Evolutionary conservation across 805 yeast species (phyloP).

Genomic region (Barnettozyma wickerhamii): DNA sequence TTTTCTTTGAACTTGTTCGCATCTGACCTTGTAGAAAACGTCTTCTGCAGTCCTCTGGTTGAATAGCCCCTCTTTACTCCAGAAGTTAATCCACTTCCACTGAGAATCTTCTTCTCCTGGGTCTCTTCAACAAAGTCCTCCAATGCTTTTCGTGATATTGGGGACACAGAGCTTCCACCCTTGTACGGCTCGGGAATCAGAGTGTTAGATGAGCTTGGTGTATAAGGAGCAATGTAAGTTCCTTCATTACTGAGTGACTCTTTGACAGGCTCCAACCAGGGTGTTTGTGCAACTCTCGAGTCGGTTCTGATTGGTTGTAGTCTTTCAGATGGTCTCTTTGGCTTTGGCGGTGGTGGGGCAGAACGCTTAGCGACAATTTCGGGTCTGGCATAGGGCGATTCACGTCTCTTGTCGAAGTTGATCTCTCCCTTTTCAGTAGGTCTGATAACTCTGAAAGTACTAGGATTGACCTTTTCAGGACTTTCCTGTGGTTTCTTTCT

Average conservation of each 20-base stretch:
- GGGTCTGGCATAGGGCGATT: constrained; percentile 62
- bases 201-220: constrained; percentile 40
- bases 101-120: neutral
- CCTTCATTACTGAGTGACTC: constrained; percentile 23
- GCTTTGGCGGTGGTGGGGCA: constrained; percentile 69
- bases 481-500: constrained; percentile 12
- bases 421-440: constrained; percentile 63
- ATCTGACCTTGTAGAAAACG: neutral
- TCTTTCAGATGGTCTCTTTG: constrained; percentile 26
- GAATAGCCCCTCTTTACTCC: neutral
- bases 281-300: constrained; percentile 3
- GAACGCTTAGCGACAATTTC: constrained; percentile 63
- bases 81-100: neutral
- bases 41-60: neutral
- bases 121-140: constrained; percentile 5
- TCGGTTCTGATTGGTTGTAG: constrained; percentile 3
- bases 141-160: constrained; percentile 19
- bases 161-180: constrained; percentile 22
- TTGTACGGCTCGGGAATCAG: constrained; percentile 39
- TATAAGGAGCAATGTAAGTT: constrained; percentile 31
- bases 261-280: constrained; percentile 19
- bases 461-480: constrained; percentile 17
- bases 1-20: constrained; percentile 61
- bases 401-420: constrained; percentile 75
- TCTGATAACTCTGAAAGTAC: constrained; percentile 64